These are phyloP conservation scores for Discostella stelligeroides DNA, from an alignment of 108 stramenopile species.

Conservation along the genomic window DNA sequence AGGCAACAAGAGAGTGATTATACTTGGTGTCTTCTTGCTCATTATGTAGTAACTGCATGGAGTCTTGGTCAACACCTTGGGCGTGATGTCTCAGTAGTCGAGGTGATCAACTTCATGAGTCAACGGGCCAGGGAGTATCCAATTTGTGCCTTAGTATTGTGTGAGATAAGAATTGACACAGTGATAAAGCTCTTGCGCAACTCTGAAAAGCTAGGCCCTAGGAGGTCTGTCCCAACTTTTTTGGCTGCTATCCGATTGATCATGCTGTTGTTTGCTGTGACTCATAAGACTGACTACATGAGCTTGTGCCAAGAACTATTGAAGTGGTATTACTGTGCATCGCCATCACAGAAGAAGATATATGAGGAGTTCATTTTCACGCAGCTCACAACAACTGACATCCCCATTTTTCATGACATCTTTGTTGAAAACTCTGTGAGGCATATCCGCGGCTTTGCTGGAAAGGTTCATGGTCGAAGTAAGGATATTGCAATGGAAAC, in stretches of 20 bases:
- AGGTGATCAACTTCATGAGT: background rate
- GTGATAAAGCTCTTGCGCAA: no score
- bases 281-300: no score
- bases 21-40: constrained; percentile 9
- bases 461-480: no score
- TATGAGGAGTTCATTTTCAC: constrained; percentile 23
- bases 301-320: constrained; percentile 9
- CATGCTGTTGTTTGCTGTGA: constrained; percentile 9
- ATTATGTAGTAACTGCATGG: background rate
- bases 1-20: constrained; percentile 14
- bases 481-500: no score
- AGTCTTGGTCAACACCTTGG: background rate
- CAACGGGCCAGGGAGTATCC: constrained; percentile 3
- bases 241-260: constrained; percentile 14
- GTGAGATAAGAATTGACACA: constrained; percentile 7
- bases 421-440: no score
- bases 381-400: background rate
- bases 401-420: constrained; percentile 11
- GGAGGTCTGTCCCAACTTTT: constrained; percentile 1
- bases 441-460: no score
- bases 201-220: constrained; percentile 2
- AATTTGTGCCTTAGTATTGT: constrained; percentile 12
- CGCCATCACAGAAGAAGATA: constrained; percentile 15
- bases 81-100: no score
- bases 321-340: constrained; percentile 15